Evolutionary conservation across 805 yeast genomes (phyloP), one percentile per base, ranked within the genome.

Genomic region (Wickerhamomyces tratensis): DNA sequence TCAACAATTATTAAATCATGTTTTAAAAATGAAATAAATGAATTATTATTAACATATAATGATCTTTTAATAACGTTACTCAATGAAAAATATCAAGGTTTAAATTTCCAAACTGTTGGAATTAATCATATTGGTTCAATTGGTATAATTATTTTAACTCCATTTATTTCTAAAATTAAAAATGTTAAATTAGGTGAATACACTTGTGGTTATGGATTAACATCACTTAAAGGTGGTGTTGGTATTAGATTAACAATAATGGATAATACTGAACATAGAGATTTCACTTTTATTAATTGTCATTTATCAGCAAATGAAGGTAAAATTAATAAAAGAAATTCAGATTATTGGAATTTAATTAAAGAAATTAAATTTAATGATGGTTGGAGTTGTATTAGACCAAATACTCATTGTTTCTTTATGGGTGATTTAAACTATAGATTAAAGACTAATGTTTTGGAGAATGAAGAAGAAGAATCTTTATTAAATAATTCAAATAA

Each of bases 401-500:
- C 79, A 0, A 49, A 61, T 1, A 52, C 71, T 10, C 95, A 84
- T 55, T 61, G 80, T 6, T 82, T 88, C 53, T 58, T 88, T 41
- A 62, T 86, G 69, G 98, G 98, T 0, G 98, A 89, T 60, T 65
- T 89, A 51, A 89, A 89, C 57, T 89, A 84, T 59, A 68, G 98
- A 37, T 72, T 7, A 59, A 54, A 11, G 49, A 9, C 13, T 31
- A 5, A 31, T 8, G 6, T 31, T 8, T 6, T 11, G 3, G 34
- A 31, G 6, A 12, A 55, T 7, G 45, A 46, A 38, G 44, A 48
- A 35, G 46, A 42, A 11, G 38, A 42, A 43, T 9, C n/a, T 20
- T 20, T 33, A 33, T 11, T 25, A 10, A 49, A 33, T 11, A 42
- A 48, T 20, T 39, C 44, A 8, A 43, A 40, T 10, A 40, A 46